These are phyloP conservation scores for Rutstroemia sp. DNA, from an alignment of 2,329 filamentous ascomycete genomes.

Conservation along the genomic window DNA sequence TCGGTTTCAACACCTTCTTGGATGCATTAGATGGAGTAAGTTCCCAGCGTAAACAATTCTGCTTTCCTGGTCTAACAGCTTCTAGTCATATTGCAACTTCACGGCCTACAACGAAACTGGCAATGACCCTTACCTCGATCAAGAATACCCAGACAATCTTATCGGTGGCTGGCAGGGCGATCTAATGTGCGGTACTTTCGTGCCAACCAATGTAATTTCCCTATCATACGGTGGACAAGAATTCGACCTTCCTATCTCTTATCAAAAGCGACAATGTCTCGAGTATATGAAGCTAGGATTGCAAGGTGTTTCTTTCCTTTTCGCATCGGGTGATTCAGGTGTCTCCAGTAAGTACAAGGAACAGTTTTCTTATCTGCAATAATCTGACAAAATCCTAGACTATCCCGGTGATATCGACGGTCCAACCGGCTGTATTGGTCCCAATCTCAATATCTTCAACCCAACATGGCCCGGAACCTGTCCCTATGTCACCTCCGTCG, in stretches of 20 bases:
- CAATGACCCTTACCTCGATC: slow-evolving; percentile 22
- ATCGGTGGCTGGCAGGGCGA: slow-evolving; percentile 9
- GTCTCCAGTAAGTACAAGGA: slow-evolving; percentile 29
- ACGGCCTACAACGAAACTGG: slow-evolving; percentile 33
- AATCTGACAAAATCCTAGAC: slow-evolving; percentile 7
- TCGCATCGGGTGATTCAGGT: slow-evolving; percentile 40
- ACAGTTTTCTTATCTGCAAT: neutral
- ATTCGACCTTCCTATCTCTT: slow-evolving; percentile 42
- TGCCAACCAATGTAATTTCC: slow-evolving; percentile 45
- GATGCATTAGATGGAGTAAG: slow-evolving; percentile 36
- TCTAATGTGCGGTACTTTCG: slow-evolving; percentile 31
- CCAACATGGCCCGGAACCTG: slow-evolving; percentile 36
- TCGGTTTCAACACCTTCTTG: slow-evolving; percentile 39
- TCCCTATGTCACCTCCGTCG: slow-evolving; percentile 36
- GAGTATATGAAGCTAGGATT: slow-evolving; percentile 45
- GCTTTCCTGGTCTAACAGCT: slow-evolving; percentile 2
- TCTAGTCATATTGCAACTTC: slow-evolving; percentile 35
- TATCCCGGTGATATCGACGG: slow-evolving; percentile 14
- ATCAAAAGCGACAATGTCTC: slow-evolving; percentile 44
- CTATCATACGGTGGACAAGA: slow-evolving; percentile 49
- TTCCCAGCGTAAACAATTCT: slow-evolving; percentile 10
- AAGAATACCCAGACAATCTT: slow-evolving; percentile 23
- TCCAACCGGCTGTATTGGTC: slow-evolving; percentile 30
- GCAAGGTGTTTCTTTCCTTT: slow-evolving; percentile 38
- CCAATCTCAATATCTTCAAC: slow-evolving; percentile 43